These are phyloP conservation scores for Thelonectria blattea DNA, from an alignment of 2,329 filamentous ascomycete species.

Conservation along the genomic window DNA sequence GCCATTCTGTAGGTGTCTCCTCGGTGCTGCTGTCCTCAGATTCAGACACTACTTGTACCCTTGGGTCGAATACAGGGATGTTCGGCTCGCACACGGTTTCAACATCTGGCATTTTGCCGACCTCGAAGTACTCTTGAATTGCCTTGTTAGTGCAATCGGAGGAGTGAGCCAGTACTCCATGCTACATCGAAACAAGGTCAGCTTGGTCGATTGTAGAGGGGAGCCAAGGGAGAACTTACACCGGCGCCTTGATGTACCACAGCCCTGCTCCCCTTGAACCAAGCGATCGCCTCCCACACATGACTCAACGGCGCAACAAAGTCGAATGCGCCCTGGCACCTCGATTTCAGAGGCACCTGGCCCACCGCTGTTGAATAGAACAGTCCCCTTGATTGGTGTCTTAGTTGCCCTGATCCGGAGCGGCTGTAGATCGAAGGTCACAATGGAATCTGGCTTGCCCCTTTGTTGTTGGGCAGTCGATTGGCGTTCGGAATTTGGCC, in stretches of 20 bases:
- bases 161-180: not conserved
- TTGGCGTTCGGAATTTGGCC: not conserved
- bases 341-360: constrained; percentile 36
- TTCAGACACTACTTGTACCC: no score
- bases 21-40: no score
- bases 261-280: constrained; percentile 1
- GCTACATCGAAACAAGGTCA: not conserved
- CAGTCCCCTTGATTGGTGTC: constrained; percentile 42
- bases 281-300: not conserved
- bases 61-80: not conserved
- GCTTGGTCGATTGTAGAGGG: not conserved
- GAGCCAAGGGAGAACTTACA: not conserved
- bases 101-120: constrained; percentile 7
- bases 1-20: no score
- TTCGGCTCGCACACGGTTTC: constrained; percentile 1
- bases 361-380: constrained; percentile 49
- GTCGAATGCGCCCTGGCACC: not conserved
- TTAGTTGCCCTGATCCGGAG: constrained; percentile 40
- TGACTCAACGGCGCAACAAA: not conserved
- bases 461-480: constrained; percentile 42
- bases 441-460: constrained; percentile 38
- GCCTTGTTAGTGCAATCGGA: constrained; percentile 4
- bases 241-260: not conserved
- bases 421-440: constrained; percentile 42
- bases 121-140: constrained; percentile 5